Percentiles rank a stretch among this genome's conserved stretches.
Conservation (phyloP, 495 filamentous ascomycete genomes). For the Rhizodiscina lignyota region DNA sequence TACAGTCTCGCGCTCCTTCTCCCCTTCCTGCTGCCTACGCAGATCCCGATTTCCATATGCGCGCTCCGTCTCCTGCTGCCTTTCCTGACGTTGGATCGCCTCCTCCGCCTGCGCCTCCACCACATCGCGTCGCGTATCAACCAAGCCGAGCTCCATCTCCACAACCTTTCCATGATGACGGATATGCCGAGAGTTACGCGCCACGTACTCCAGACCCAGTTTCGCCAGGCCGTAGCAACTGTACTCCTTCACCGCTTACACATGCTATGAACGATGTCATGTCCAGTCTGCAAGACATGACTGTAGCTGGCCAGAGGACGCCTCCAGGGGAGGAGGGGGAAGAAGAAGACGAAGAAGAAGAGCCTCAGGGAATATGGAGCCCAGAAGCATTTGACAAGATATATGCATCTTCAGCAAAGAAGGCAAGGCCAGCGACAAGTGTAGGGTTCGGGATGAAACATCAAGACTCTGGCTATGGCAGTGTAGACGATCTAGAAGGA, state of each 20-base stretch:
- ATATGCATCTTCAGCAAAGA: conserved; percentile 18
- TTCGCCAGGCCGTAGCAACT: conserved; percentile 36
- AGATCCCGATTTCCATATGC: conserved; percentile 13
- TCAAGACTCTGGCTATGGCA: conserved; percentile 12
- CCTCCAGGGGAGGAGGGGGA: too few species aligned
- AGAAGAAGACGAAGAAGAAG: too few species aligned
- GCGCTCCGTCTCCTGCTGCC: conserved; percentile 19
- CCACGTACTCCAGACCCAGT: conserved; percentile 38
- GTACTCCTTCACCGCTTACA: conserved; percentile 80
- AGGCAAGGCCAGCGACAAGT: conserved; percentile 50
- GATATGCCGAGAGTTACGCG: too few species aligned
- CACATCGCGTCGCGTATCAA: conserved; percentile 22
- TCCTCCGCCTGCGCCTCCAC: conserved; percentile 26
- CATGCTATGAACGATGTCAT: conserved; percentile 98
- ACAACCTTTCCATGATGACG: conserved; percentile 11
- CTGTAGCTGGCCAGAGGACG: conserved; percentile 35
- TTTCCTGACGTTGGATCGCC: conserved; percentile 5
- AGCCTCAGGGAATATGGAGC: conserved; percentile 91
- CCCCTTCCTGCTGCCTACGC: conserved; percentile 19
- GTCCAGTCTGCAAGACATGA: conserved; percentile 86
- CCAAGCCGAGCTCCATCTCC: conserved; percentile 17
- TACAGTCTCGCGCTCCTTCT: conserved; percentile 9
- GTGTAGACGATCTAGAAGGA: conserved; percentile 23
- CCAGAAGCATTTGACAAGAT: conserved; percentile 70
- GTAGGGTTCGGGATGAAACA: conserved; percentile 35